phyloP scores from a whole-genome alignment of 2,329 filamentous ascomycete species.

The Neoarthrinium moseri region DNA sequence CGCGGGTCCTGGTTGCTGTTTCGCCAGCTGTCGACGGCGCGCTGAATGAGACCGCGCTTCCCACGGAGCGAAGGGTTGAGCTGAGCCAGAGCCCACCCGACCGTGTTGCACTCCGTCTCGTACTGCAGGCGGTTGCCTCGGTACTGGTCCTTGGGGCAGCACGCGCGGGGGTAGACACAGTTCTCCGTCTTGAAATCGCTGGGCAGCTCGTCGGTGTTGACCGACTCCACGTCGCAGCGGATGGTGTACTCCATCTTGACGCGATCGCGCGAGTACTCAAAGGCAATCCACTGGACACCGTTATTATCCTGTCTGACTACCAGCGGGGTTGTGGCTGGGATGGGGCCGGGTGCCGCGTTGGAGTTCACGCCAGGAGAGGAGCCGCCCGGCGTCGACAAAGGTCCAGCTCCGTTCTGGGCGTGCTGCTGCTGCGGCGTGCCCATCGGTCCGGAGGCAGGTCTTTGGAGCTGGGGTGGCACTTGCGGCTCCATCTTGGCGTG shows the following conservation, averaged over 20 bases:
- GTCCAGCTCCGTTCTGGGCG: conserved; percentile 38
- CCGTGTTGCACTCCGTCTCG: conserved; percentile 97
- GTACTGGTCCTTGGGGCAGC: conserved; percentile 94
- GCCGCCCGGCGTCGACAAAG: conserved; percentile 43
- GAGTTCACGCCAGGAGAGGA: conserved; percentile 67
- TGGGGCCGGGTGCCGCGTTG: conserved; percentile 91
- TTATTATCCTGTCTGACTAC: conserved; percentile 95
- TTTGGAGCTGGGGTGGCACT: conserved; percentile 60
- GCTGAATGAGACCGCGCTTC: conserved; percentile 93
- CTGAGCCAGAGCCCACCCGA: conserved; percentile 98
- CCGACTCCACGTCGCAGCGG: conserved; percentile 94
- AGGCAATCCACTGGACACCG: conserved; percentile 97
- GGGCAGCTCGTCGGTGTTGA: conserved; percentile 82
- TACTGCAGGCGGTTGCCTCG: conserved; percentile 93
- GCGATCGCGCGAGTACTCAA: conserved; percentile 93
- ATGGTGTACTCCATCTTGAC: conserved; percentile 99
- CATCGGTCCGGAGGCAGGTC: conserved; percentile 50
- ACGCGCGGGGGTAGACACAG: conserved; percentile 94
- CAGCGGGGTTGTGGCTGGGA: conserved; percentile 91
- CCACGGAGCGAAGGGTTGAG: conserved; percentile 87
- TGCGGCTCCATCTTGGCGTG: conserved; percentile 63
- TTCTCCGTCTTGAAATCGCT: conserved; percentile 97
- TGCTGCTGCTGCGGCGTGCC: conserved; percentile 42
- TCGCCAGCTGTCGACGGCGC: conserved; percentile 96
- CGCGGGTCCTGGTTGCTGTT: conserved; percentile 98